Base-by-base conservation (phyloP, 192 early-diverging fungal genomes). In the Obelidium mucronatum region DNA sequence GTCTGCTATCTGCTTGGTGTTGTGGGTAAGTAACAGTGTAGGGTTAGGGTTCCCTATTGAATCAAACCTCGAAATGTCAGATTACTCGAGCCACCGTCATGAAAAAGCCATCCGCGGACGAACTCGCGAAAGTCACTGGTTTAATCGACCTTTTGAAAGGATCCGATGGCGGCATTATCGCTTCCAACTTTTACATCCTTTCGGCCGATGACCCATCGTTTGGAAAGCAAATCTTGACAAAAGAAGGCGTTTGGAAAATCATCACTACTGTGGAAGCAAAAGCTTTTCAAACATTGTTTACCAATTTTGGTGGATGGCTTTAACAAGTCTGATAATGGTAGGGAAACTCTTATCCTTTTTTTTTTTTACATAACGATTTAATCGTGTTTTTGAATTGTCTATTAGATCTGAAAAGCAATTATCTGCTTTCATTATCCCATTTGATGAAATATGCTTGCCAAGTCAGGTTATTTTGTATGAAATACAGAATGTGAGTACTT, bases 381-480 rank as follows among this genome's bases (percentile, higher is more conserved):
- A 42, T 42, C 42, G 22, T 2, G 11, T 42, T 37, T 59, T 17
- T 26, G 13, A 33, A 19, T 44, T 54, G 35, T 28, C 40, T 75
- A 62, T 63, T 75, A 87, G 87, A 75, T n/a, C 11, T 88, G 28
- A 94, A 92, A 64, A 83, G 89, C 48, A 85, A 91, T 71, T 90
- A 94, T 71, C 81, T 98, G 33, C 80, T 95, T 26, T 93, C 91
- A 33, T 84, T 98, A 67, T 95, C 95, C 0, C 87, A 94, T 75
- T 78, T 95, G 44, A 84, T 98, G 34, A 80, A 87, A 39, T 90
- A 95, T 78, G 90, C 95, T 55, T 91, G n/a, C 95, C 40, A 94
- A 94, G 80, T 91, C 91, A 67, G 89, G n/a, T 97, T 22, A 76
- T 96, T 31, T 81, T 96, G 73, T 91, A 86, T 30, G 92, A 94